Evolutionary conservation across 2,329 filamentous ascomycete genomes (phyloP), one percentile per base, ranked within the genome.

Genomic region (Aspergillus proliferans): DNA sequence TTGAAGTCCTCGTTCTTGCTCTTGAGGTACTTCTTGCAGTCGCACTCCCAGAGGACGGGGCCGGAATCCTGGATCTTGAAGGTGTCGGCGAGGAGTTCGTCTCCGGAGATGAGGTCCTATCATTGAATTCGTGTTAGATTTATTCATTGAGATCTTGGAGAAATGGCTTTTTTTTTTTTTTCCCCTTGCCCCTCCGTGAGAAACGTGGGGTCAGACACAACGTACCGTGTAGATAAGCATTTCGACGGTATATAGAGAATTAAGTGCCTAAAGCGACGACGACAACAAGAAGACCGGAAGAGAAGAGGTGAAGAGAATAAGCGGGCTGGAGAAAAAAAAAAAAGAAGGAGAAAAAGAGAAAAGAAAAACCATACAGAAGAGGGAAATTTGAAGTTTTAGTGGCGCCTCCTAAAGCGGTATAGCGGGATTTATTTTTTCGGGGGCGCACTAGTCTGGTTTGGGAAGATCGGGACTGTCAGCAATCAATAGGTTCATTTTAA

Each of bases 61-160:
- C 18, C 87, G 18, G 92, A 70, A 71, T 86, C 79, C 78, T 88
- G 89, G 69, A 94, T 73, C 62, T 90, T 79, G 78, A 86, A 96
- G 62, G 87, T 93, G 78, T 97, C 92, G 67, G 93, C 94, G 84
- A 97, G 85, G 73, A 98, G 82, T 86, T 98, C 93, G 77, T 96
- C 92, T 59, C 78, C 88, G 74, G 83, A 87, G 75, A 96, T 71
- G 64, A 93, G 76, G 71, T 98, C 93, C 93, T 98, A 65, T 53
- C 45, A 38, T 10, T 45, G 30, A 7, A 6, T 46, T 30, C 18
- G 30, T n/a, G 15, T 36, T 36, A 36, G 14, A 3, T 36, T 4
- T 34, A 6, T 6, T 22, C 26, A 30, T 12, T 30, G 26, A 5
- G 5, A 30, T 30, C 9, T 4, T 30, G 10, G 26, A 12, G 26